Evolutionary conservation across 129 eudicot genomes (phyloP), one percentile per base, ranked within the genome.

Genomic region (Artemisia argyi): DNA sequence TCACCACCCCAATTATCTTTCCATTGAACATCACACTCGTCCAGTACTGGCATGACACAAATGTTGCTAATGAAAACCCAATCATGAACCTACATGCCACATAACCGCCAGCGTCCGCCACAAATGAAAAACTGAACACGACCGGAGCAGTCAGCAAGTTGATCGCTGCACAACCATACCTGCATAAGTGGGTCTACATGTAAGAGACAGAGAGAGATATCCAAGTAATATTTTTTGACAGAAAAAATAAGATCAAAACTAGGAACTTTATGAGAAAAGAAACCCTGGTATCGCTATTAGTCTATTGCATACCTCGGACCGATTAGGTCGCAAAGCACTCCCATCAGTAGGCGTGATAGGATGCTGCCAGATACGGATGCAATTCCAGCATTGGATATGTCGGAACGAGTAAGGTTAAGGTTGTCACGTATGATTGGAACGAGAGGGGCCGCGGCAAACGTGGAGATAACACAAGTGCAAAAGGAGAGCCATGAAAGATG

Each of bases 11-110:
- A 0, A 80, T 80, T 16, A 80, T 76, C 62, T 73, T 74, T 22
- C 84, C 83, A 17, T 68, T 79, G 22, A 83, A 83, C 87, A 83
- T 83, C 64, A 82, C 79, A 62, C 87, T 83, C 66, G 82, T 83
- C 87, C 84, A 83, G 17, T 55, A 55, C 22, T 55, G 61, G 11
- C 61, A 55, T 4, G 61, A 55, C 2, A 55, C 61, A 13, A 55
- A 55, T 7, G 61, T 51, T 3, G 56, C 56, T n/a, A 51, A 51
- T 51, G 56, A 51, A n/a, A 51, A 51, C 56, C 86, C 86, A n/a
- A 82, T 78, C 80, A 82, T 54, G 73, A 83, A 79, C 75, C 81
- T 48, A 2, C 78, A 64, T 7, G 79, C 78, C 16, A 75, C 76
- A 62, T 79, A 83, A 6, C 84, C 84, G 0, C 72, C 79, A 2